Conservation (phyloP, 1,284 basidiomycete species). For the Macrocystidia cucumis region DNA sequence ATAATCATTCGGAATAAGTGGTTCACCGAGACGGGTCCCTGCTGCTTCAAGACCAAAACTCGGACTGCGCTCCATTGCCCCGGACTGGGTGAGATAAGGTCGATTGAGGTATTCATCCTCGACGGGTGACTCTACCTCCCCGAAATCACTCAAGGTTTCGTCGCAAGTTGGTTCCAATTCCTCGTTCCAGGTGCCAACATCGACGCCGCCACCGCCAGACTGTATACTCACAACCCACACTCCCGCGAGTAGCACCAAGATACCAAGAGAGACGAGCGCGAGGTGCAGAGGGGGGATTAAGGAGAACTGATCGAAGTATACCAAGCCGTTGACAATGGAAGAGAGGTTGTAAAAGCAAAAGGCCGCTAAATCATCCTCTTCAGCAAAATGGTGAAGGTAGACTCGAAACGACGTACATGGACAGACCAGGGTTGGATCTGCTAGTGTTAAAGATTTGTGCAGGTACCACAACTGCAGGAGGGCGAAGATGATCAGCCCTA, state of each 20-base stretch:
- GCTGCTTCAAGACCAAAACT: no score
- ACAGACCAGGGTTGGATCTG: slow-evolving; percentile 86
- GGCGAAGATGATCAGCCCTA: slow-evolving; percentile 65
- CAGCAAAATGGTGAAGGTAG: slow-evolving; percentile 5
- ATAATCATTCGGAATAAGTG: no score
- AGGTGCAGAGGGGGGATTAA: slow-evolving; percentile 67
- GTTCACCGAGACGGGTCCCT: no score
- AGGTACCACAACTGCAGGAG: slow-evolving; percentile 87
- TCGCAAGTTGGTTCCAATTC: no score
- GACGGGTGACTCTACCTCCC: no score
- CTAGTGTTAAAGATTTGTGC: slow-evolving; percentile 82
- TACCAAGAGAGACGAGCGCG: slow-evolving; percentile 72
- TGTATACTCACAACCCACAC: slow-evolving; percentile 86
- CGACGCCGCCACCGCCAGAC: slow-evolving; percentile 41
- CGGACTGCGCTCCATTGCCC: no score
- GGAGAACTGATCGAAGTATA: slow-evolving; percentile 89
- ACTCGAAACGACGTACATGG: slow-evolving; percentile 51
- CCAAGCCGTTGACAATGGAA: slow-evolving; percentile 81
- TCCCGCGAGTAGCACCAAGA: slow-evolving; percentile 74
- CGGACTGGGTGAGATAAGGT: no score
- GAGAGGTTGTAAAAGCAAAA: slow-evolving; percentile 97
- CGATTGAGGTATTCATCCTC: no score
- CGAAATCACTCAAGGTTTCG: no score
- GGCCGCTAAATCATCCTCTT: slow-evolving; percentile 50
- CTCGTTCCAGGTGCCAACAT: slow-evolving; percentile 46